Evolutionary conservation across 192 early-diverging fungal species (phyloP).

Genomic region (Irineochytrium annulatum): DNA sequence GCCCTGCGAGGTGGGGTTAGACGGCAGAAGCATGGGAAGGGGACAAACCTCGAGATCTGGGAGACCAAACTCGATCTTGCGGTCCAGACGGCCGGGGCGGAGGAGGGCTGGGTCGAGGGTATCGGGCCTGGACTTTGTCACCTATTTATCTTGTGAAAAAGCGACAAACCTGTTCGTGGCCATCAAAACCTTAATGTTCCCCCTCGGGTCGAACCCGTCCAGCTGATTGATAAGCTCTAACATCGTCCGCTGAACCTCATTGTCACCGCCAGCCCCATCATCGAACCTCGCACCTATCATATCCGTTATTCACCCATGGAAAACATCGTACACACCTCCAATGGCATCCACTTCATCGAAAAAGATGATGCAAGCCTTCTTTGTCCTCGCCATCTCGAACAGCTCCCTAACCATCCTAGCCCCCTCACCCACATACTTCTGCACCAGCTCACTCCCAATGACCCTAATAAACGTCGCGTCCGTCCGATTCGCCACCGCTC

Average conservation of each 20-base stretch:
- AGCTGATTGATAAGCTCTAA: conserved; percentile 99
- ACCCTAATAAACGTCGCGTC: conserved; percentile 99
- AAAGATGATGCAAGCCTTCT: conserved; percentile 99
- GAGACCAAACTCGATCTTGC: conserved; percentile 96
- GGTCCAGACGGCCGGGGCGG: conserved; percentile 96
- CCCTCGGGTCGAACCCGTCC: conserved; percentile 98
- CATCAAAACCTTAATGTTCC: conserved; percentile 99
- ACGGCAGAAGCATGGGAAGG: conserved; percentile 1
- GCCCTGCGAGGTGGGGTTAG: conserved; percentile 51
- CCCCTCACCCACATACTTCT: conserved; percentile 99
- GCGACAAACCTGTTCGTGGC: conserved; percentile 79
- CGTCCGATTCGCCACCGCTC: conserved; percentile 98
- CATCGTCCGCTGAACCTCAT: conserved; percentile 99
- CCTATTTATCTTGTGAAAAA: no score
- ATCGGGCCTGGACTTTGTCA: conserved; percentile 57
- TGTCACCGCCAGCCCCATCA: conserved; percentile 98
- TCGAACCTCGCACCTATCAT: conserved; percentile 84
- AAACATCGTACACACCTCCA: conserved; percentile 49
- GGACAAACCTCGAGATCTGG: conserved; percentile 78
- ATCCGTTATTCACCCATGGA: background rate
- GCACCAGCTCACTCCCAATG: conserved; percentile 98
- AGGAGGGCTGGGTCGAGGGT: conserved; percentile 96
- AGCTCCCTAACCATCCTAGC: conserved; percentile 99
- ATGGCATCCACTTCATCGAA: conserved; percentile 99
- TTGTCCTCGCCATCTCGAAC: conserved; percentile 99